Conservation (phyloP, 129 eudicot genomes). For the Deinandra increscens region DNA sequence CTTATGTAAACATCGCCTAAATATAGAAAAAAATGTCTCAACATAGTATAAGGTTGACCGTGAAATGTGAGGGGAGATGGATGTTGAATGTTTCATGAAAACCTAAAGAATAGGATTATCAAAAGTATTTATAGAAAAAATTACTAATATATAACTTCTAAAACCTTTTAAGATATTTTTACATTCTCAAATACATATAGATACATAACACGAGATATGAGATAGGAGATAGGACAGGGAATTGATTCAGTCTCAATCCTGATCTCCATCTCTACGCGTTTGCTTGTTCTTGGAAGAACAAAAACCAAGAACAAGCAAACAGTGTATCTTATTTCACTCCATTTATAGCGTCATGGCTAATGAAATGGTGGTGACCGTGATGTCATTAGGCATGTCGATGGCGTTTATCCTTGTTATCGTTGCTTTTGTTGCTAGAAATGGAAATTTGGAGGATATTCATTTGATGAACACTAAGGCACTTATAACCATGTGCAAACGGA, state of each 20-base stretch:
- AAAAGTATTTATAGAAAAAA: slow-evolving; percentile 23
- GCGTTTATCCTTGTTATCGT: slow-evolving; percentile 32
- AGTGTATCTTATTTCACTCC: neutral
- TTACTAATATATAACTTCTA: neutral
- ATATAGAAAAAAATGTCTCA: neutral
- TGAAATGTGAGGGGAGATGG: slow-evolving; percentile 19
- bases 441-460: slow-evolving; percentile 23
- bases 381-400: slow-evolving; percentile 35
- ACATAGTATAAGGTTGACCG: slow-evolving; percentile 19
- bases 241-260: slow-evolving; percentile 22
- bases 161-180: neutral
- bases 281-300: slow-evolving; percentile 36
- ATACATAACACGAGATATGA: neutral
- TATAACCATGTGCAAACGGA: slow-evolving; percentile 43
- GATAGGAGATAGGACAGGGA: slow-evolving; percentile 33
- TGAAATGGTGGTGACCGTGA: slow-evolving; percentile 24
- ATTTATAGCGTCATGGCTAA: slow-evolving; percentile 31
- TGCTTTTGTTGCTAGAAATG: slow-evolving; percentile 37
- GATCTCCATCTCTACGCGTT: slow-evolving; percentile 29
- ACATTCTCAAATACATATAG: slow-evolving; percentile 9
- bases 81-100: slow-evolving; percentile 3
- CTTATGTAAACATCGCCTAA: too few relatives aligned
- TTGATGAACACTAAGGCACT: slow-evolving; percentile 37
- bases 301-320: slow-evolving; percentile 33
- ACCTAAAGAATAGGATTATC: slow-evolving; percentile 17